These are phyloP conservation scores for Knufia fluminis DNA, from an alignment of 2,329 filamentous ascomycete genomes.

Conservation along the genomic window DNA sequence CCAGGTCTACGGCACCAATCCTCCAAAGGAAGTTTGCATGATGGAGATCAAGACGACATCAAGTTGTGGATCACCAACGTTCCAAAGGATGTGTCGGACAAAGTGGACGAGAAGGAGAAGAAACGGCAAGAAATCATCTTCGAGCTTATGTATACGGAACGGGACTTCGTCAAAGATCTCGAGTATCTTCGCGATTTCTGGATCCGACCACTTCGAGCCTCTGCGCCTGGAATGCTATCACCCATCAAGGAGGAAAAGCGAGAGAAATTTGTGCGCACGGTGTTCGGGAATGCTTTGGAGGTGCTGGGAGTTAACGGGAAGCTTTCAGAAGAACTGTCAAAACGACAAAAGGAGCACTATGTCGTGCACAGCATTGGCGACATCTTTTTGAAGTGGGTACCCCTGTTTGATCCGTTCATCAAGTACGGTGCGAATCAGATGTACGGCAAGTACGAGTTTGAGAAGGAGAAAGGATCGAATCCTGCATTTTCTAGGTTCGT, in stretches of 20 bases:
- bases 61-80: constrained; percentile 99
- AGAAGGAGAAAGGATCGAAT: constrained; percentile 86
- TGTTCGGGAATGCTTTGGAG: constrained; percentile 94
- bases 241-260: constrained; percentile 81
- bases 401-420: constrained; percentile 91
- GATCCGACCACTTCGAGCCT: constrained; percentile 80
- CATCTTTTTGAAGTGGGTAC: constrained; percentile 85
- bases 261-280: constrained; percentile 84
- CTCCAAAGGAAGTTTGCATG: constrained; percentile 64
- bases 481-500: constrained; percentile 81
- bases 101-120: constrained; percentile 82
- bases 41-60: constrained; percentile 87
- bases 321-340: constrained; percentile 78
- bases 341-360: constrained; percentile 79
- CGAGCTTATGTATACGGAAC: constrained; percentile 95
- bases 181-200: constrained; percentile 98
- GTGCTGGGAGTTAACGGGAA: constrained; percentile 85
- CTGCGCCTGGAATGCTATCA: constrained; percentile 50
- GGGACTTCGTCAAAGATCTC: constrained; percentile 97
- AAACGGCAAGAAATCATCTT: constrained; percentile 97
- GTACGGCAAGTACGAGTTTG: constrained; percentile 95
- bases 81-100: constrained; percentile 85
- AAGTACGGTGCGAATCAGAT: constrained; percentile 91
- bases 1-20: constrained; percentile 70
- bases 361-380: constrained; percentile 87